A percentile compares a stretch with the other conserved stretches of the same genome.
Evolutionary conservation across 202 grass and related monocot species (phyloP).

Genomic region (Tripidium arundinaceum): DNA sequence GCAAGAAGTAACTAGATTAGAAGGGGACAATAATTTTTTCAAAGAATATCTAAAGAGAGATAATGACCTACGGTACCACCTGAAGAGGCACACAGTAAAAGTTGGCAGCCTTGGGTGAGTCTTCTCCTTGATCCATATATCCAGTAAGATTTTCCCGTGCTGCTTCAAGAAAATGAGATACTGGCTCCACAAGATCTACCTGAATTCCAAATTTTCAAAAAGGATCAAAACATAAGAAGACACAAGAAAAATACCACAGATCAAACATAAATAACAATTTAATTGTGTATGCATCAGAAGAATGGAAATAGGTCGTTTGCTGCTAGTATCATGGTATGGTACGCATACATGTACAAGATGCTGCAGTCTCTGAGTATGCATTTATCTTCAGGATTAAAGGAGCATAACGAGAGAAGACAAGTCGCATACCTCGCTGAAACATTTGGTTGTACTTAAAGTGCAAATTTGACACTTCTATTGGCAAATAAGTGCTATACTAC

Average conservation of each 20-base stretch:
- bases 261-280: neutral
- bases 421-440: slow-evolving; percentile 70
- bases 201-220: slow-evolving; percentile 24
- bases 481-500: neutral
- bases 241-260: slow-evolving; percentile 1
- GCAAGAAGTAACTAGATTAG: slow-evolving; percentile 19
- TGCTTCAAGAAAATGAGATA: slow-evolving; percentile 86
- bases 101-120: slow-evolving; percentile 58
- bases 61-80: slow-evolving; percentile 30
- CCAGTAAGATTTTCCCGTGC: slow-evolving; percentile 74
- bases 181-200: slow-evolving; percentile 98
- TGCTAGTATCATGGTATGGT: neutral
- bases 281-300: neutral
- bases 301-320: neutral
- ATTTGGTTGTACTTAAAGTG: neutral
- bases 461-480: neutral
- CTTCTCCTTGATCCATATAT: slow-evolving; percentile 45
- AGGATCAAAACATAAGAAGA: slow-evolving; percentile 11
- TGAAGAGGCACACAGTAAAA: slow-evolving; percentile 93
- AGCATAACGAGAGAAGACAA: neutral
- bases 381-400: too few relatives aligned
- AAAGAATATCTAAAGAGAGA: too few relatives aligned
- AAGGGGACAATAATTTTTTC: neutral
- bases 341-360: neutral
- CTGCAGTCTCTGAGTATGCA: too few relatives aligned